Percentiles rank a stretch among this genome's conserved stretches.
These are phyloP conservation scores for Aspergillus pseudoterreus DNA, from an alignment of 2,329 filamentous ascomycete genomes.

Conservation along the genomic window DNA sequence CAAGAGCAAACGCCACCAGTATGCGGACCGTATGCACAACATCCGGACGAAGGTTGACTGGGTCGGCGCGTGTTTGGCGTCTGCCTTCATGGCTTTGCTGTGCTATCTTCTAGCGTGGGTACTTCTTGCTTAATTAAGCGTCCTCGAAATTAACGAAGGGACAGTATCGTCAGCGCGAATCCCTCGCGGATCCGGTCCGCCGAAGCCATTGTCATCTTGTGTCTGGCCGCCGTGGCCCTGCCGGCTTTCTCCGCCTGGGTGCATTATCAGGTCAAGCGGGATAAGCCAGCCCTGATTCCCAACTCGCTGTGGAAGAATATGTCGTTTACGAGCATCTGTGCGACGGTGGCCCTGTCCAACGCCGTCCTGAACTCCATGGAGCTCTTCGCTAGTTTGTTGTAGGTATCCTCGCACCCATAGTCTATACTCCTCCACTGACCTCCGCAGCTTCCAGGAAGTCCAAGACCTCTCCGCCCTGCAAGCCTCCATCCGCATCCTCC, in stretches of 20 bases:
- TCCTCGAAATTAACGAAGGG: background rate
- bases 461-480: slow-evolving; percentile 46
- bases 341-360: slow-evolving; percentile 46
- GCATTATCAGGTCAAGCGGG: slow-evolving; percentile 43
- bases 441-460: slow-evolving; percentile 49
- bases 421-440: slow-evolving; percentile 4
- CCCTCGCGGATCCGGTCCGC: slow-evolving; percentile 40
- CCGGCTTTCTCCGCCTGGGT: slow-evolving; percentile 55
- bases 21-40: slow-evolving; percentile 8
- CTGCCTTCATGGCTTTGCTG: slow-evolving; percentile 46
- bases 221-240: slow-evolving; percentile 41
- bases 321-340: slow-evolving; percentile 55
- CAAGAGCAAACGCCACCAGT: slow-evolving; percentile 11
- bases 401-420: slow-evolving; percentile 18
- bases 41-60: slow-evolving; percentile 47
- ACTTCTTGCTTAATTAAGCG: background rate
- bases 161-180: slow-evolving; percentile 20
- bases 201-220: slow-evolving; percentile 46
- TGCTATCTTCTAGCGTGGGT: slow-evolving; percentile 50
- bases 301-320: slow-evolving; percentile 60
- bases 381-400: slow-evolving; percentile 50
- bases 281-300: slow-evolving; percentile 56
- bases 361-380: slow-evolving; percentile 48
- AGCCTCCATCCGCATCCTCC: slow-evolving; percentile 47
- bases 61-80: slow-evolving; percentile 48